Evolutionary conservation across 1,284 basidiomycete genomes (phyloP).

Genomic region (Leucoagaricus sp.): DNA sequence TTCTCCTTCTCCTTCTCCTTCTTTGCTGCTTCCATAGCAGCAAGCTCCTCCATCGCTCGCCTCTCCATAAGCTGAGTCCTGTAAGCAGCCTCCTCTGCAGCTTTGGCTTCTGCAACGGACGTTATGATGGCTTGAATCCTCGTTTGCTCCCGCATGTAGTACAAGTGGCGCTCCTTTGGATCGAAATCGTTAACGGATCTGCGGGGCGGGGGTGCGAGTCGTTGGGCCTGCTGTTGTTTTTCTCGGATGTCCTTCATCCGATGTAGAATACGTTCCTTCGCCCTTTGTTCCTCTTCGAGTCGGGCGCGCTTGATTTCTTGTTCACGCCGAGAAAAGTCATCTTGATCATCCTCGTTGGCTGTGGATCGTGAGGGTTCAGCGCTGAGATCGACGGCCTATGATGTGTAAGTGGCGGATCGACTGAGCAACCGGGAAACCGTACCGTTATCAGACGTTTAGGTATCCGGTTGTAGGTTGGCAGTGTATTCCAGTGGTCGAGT

Average conservation of each 20-base stretch:
- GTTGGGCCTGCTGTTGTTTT: slow-evolving; percentile 1
- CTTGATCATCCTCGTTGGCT: slow-evolving; percentile 14
- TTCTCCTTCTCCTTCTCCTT: slow-evolving; percentile 32
- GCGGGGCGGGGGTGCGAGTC: not conserved
- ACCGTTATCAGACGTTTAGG: slow-evolving; percentile 66
- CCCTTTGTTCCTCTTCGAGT: slow-evolving; percentile 10
- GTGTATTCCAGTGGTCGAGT: slow-evolving; percentile 71
- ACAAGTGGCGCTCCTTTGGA: not conserved
- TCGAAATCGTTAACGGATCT: not conserved
- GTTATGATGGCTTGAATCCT: slow-evolving; percentile 47
- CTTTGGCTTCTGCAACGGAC: slow-evolving; percentile 39
- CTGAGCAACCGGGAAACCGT: not conserved
- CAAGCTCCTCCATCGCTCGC: slow-evolving; percentile 43
- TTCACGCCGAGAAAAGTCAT: slow-evolving; percentile 9
- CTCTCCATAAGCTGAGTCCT: slow-evolving; percentile 38
- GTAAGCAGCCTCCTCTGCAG: slow-evolving; percentile 38
- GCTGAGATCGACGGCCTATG: slow-evolving; percentile 20
- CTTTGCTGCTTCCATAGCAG: slow-evolving; percentile 35
- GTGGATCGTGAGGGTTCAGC: not conserved
- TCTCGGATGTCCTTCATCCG: slow-evolving; percentile 8
- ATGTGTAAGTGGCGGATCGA: not conserved
- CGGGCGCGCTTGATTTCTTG: slow-evolving; percentile 13
- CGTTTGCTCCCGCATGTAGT: slow-evolving; percentile 19
- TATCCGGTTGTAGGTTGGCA: slow-evolving; percentile 84
- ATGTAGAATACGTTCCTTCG: not conserved